Conservation (phyloP, 306 rosid genomes). For the Carpinus viminea region DNA sequence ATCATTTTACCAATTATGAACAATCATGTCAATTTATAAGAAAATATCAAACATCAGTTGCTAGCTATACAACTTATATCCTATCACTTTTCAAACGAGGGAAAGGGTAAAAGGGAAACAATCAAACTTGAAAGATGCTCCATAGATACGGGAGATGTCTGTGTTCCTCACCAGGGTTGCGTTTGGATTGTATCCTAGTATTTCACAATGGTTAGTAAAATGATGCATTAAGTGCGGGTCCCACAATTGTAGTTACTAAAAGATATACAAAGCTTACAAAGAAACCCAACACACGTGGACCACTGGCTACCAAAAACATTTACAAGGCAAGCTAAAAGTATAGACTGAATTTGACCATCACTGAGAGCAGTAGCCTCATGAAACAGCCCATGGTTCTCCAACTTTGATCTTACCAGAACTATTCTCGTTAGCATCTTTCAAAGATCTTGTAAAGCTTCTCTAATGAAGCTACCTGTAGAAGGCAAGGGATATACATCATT, state of each 20-base stretch:
- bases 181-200: too few species aligned
- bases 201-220: too few species aligned
- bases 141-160: too few species aligned
- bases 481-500: slow-evolving; percentile 12
- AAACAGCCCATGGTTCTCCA: background rate
- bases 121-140: too few species aligned
- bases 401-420: slow-evolving; percentile 5
- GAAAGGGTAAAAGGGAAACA: too few species aligned
- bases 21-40: too few species aligned
- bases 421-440: slow-evolving; percentile 69
- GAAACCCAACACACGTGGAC: background rate
- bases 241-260: background rate
- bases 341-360: background rate
- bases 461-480: slow-evolving; percentile 78
- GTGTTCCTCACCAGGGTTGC: too few species aligned
- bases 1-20: too few species aligned
- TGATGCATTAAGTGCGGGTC: background rate
- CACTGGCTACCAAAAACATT: background rate
- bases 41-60: too few species aligned
- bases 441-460: slow-evolving; percentile 82
- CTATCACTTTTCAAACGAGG: too few species aligned
- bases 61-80: too few species aligned
- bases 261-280: background rate
- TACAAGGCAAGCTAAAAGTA: background rate
- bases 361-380: background rate